These are phyloP conservation scores for Rugonectria rugulosa DNA, from an alignment of 2,329 filamentous ascomycete genomes.

Conservation along the genomic window DNA sequence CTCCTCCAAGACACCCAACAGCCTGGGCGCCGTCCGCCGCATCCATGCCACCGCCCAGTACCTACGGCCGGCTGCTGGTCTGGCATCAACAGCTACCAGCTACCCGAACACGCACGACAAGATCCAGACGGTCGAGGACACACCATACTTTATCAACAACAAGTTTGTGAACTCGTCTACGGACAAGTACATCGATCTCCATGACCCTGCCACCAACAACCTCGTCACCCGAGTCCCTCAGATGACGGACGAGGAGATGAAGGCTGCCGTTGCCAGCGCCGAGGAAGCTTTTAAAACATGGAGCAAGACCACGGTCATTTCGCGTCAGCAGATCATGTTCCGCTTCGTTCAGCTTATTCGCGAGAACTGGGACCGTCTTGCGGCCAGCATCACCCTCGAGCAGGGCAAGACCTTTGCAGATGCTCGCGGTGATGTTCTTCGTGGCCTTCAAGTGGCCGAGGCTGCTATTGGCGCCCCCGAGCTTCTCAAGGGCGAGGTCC, in stretches of 20 bases:
- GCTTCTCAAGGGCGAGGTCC: conserved; percentile 81
- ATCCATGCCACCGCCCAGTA: conserved; percentile 66
- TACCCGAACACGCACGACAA: conserved; percentile 78
- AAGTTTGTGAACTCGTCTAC: conserved; percentile 74
- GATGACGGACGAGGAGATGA: conserved; percentile 79
- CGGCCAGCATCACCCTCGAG: conserved; percentile 85
- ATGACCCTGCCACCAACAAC: conserved; percentile 87
- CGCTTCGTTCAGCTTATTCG: conserved; percentile 81
- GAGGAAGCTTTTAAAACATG: conserved; percentile 78
- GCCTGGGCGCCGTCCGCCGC: conserved; percentile 55
- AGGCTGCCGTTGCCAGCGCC: conserved; percentile 77
- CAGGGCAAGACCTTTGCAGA: conserved; percentile 90
- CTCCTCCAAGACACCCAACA: conserved; percentile 47
- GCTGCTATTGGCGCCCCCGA: conserved; percentile 82
- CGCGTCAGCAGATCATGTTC: conserved; percentile 87
- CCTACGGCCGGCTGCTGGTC: conserved; percentile 59
- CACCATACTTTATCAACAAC: conserved; percentile 85
- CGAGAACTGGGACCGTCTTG: conserved; percentile 85
- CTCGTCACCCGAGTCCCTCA: conserved; percentile 84
- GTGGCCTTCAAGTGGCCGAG: conserved; percentile 85
- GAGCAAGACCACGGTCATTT: conserved; percentile 75
- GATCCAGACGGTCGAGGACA: conserved; percentile 72
- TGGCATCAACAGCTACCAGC: conserved; percentile 63
- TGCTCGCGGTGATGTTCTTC: conserved; percentile 80
- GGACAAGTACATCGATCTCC: conserved; percentile 77